phyloP scores from a whole-genome alignment of 2,329 filamentous ascomycete species.

The Trichoderma aggressivum region DNA sequence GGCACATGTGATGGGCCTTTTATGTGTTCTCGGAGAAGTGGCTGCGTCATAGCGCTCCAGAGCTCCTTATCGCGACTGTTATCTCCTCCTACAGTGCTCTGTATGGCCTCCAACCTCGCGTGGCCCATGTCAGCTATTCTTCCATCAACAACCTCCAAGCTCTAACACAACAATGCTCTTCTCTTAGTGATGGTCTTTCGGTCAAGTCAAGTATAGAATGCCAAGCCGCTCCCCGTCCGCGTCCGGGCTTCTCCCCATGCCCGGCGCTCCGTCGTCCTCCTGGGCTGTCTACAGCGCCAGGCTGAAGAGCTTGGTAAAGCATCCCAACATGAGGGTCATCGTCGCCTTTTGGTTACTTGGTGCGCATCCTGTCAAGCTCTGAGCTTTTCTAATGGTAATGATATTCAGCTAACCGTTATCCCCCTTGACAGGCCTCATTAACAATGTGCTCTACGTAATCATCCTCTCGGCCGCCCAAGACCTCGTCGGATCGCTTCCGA shows the following conservation, averaged over 20 bases:
- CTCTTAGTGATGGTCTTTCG: not conserved
- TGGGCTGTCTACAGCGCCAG: constrained; percentile 72
- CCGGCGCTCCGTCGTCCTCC: constrained; percentile 59
- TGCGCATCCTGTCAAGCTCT: constrained; percentile 36
- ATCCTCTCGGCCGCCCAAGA: constrained; percentile 94
- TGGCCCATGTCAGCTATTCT: constrained; percentile 7
- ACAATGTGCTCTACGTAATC: constrained; percentile 97
- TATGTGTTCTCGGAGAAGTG: not conserved
- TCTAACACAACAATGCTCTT: not conserved
- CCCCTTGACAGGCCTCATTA: constrained; percentile 55
- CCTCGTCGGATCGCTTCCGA: constrained; percentile 87
- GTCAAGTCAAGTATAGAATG: constrained; percentile 19
- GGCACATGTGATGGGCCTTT: not conserved
- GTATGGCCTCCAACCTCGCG: not conserved
- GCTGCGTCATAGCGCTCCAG: constrained; percentile 7
- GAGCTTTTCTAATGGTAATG: too few relatives aligned
- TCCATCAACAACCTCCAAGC: not conserved
- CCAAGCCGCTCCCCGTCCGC: constrained; percentile 41
- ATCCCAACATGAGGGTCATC: constrained; percentile 68
- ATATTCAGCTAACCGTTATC: constrained; percentile 13
- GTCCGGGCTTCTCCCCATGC: constrained; percentile 50
- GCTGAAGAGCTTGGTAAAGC: constrained; percentile 59
- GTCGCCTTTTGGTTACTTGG: constrained; percentile 92
- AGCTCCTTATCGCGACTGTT: constrained; percentile 5
- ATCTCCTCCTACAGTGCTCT: not conserved